Evolutionary conservation across 2,329 filamentous ascomycete genomes (phyloP).

Genomic region (Hortaea sp.): DNA sequence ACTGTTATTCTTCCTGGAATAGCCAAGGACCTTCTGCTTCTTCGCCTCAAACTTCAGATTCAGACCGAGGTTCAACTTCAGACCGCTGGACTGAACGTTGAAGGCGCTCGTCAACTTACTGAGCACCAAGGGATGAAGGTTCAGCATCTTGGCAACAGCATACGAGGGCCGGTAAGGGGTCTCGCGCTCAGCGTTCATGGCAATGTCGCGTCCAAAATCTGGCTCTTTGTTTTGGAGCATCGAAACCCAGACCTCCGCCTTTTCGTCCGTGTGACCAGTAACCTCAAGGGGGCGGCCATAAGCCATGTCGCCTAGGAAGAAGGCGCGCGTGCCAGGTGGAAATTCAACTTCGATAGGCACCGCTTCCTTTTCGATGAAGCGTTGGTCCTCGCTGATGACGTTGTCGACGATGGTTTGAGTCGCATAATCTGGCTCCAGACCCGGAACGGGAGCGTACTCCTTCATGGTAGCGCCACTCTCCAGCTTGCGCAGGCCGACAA

Average conservation of each 20-base stretch:
- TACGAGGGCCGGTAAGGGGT: slow-evolving; percentile 80
- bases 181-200: slow-evolving; percentile 55
- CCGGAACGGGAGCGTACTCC: slow-evolving; percentile 78
- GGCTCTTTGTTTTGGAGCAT: slow-evolving; percentile 61
- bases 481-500: slow-evolving; percentile 82
- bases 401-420: slow-evolving; percentile 82
- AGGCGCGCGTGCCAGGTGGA: slow-evolving; percentile 68
- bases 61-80: slow-evolving; percentile 80
- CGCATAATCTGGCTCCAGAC: slow-evolving; percentile 83
- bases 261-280: slow-evolving; percentile 60
- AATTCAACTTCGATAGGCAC: slow-evolving; percentile 87
- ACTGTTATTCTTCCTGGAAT: slow-evolving; percentile 72
- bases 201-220: slow-evolving; percentile 71
- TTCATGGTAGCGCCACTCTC: slow-evolving; percentile 87
- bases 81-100: slow-evolving; percentile 68
- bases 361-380: slow-evolving; percentile 85
- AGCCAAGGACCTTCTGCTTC: slow-evolving; percentile 91
- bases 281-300: slow-evolving; percentile 88
- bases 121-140: slow-evolving; percentile 74
- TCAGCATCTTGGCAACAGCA: slow-evolving; percentile 72
- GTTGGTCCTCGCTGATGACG: slow-evolving; percentile 80
- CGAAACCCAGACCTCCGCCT: slow-evolving; percentile 70
- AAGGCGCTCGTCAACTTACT: slow-evolving; percentile 97
- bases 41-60: slow-evolving; percentile 96
- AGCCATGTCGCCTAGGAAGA: slow-evolving; percentile 88